Evolutionary conservation across 768 basidiomycete species (phyloP), one percentile per base, ranked within the genome.

Genomic region (Trametes cubensis): DNA sequence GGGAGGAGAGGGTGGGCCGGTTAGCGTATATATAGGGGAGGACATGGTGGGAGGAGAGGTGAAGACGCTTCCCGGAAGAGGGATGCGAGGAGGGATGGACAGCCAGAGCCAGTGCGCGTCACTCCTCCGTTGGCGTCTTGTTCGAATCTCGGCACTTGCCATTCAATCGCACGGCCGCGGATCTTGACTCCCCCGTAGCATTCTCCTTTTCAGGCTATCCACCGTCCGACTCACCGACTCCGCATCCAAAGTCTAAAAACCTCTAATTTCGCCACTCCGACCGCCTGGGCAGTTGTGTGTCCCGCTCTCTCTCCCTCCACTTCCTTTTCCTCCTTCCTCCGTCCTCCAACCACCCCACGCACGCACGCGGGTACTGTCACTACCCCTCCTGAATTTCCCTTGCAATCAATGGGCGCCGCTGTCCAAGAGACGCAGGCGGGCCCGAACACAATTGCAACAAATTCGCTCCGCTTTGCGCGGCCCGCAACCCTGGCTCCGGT

Each of bases 131-230:
- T 17, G 28, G 47, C 55, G 55, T 25, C 46, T 57, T 57, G 28
- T 41, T 30, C 51, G 45, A 34, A 34, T 34, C 34, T 34, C 34
- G 34, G 59, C 51, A 20, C 44, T 18, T 47, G n/a, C 60, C 38
- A 48, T 17, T 30, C 62, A 53, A 63, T 63, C 58, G 57, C n/a
- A 48, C 41, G 49, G 62, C 62, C 62, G 62, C 62, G 62, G 62
- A 63, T 63, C 62, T 63, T 30, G 57, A 39, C 40, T 20, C 11
- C 11, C 47, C 30, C 51, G 14, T 46, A 39, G 39, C n/a, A 4
- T 6, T 40, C 47, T 23, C 56, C 28, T 45, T 21, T 47, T 30
- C 45, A 20, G 45, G 45, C 44, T 47, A 55, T 56, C 25, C 42
- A 26, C 26, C 30, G 28, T 20, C 51, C 42, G 21, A 53, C 14